These are phyloP conservation scores for Malassezia dermatis DNA, from an alignment of 1,284 basidiomycete species.

Conservation along the genomic window DNA sequence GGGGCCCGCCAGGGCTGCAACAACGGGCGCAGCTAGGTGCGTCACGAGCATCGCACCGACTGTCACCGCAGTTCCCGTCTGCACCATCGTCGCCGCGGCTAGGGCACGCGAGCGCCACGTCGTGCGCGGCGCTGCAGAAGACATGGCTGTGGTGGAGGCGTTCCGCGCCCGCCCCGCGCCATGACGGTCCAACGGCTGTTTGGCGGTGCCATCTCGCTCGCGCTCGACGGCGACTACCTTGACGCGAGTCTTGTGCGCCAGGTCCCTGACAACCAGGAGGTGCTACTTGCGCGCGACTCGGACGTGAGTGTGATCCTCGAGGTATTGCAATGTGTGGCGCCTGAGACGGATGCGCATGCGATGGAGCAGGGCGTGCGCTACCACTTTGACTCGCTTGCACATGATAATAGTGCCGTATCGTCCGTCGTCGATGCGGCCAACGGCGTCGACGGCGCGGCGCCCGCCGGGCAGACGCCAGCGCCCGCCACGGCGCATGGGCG, in stretches of 20 bases:
- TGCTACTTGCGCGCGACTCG: slow-evolving; percentile 65
- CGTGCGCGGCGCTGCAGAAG: background rate
- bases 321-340: slow-evolving; percentile 64
- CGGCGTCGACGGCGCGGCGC: slow-evolving; percentile 1
- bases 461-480: slow-evolving; percentile 19
- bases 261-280: slow-evolving; percentile 94
- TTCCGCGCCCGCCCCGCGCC: background rate
- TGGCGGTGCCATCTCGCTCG: slow-evolving; percentile 11
- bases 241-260: slow-evolving; percentile 68
- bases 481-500: slow-evolving; percentile 27
- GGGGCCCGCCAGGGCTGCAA: slow-evolving; percentile 14
- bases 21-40: slow-evolving; percentile 24
- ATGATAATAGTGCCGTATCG: slow-evolving; percentile 71
- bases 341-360: slow-evolving; percentile 53
- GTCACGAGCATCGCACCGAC: slow-evolving; percentile 13
- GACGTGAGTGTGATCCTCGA: slow-evolving; percentile 74
- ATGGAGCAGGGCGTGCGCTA: slow-evolving; percentile 54
- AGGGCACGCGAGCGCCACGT: background rate
- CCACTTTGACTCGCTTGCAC: slow-evolving; percentile 80
- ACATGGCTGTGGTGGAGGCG: background rate
- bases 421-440: slow-evolving; percentile 52
- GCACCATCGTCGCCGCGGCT: slow-evolving; percentile 1
- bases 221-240: slow-evolving; percentile 1
- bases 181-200: slow-evolving; percentile 6
- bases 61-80: slow-evolving; percentile 8